A percentile compares a stretch with the other conserved stretches of the same genome.
These are phyloP conservation scores for Phialophora macrospora DNA, from an alignment of 2,329 filamentous ascomycete genomes.

Conservation along the genomic window DNA sequence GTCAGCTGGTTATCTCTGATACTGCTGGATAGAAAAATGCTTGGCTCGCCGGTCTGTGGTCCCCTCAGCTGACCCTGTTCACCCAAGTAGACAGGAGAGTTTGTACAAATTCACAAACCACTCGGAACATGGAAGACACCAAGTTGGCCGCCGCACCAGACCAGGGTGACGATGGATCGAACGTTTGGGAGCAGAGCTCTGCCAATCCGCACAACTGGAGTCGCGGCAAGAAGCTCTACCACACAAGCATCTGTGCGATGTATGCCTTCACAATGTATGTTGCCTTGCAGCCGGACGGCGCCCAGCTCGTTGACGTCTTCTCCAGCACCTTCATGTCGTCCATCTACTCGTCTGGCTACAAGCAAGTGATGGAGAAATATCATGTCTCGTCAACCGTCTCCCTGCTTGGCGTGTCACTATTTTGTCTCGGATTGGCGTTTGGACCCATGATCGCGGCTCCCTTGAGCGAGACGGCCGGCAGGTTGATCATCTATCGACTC, in stretches of 20 bases:
- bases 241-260: conserved; percentile 9
- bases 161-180: not conserved
- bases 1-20: not conserved
- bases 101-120: not conserved
- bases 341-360: conserved; percentile 47
- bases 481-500: conserved; percentile 70
- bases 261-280: conserved; percentile 18
- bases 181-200: not conserved
- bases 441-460: conserved; percentile 75
- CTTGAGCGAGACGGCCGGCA: conserved; percentile 71
- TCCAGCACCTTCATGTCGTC: conserved; percentile 40
- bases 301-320: not conserved
- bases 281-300: not conserved
- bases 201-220: conserved; percentile 15
- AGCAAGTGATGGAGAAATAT: conserved; percentile 59
- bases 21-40: not conserved
- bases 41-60: not conserved
- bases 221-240: conserved; percentile 13
- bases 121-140: not conserved
- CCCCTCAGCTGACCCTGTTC: not conserved
- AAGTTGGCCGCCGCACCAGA: not conserved
- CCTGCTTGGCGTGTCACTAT: conserved; percentile 68
- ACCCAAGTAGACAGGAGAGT: not conserved
- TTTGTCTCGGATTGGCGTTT: conserved; percentile 71
- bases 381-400: conserved; percentile 40